Evolutionary conservation across 73 alveolate species (phyloP), one percentile per base, ranked within the genome.

Genomic region (Tetrahymena thermophila): DNA sequence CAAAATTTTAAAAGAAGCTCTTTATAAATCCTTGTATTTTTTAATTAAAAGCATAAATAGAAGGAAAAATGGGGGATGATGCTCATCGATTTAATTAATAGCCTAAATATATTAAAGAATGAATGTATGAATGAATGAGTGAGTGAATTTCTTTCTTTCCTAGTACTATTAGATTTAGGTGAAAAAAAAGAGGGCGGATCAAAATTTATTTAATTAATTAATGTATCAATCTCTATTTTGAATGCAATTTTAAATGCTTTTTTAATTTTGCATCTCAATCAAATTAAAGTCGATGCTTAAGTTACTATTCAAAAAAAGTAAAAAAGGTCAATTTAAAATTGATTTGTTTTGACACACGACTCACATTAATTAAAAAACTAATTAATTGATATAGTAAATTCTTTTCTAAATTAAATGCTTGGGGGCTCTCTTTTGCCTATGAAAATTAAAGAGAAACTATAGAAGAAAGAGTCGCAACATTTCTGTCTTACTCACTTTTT

Each of bases 51-150:
- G n/a, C 89, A 71, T 71, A 71, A 71, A 71, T 71, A 71, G 40
- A 71, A 71, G 89, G 89, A 71, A 71, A 71, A 71, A 71, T 71
- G 89, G 89, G 89, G 89, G 89, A 71, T 71, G 89, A 71, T 71
- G 89, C 89, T 71, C 89, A 71, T 71, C 89, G 89, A 71, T 28
- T 71, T 71, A 71, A 71, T 71, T 71, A 71, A 71, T 71, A 71
- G 40, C 31, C 37, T 23, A 40, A 40, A 40, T 40, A 71, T 28
- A 71, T 71, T n/a, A n/a, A n/a, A n/a, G 89, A 71, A 71, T 71
- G 89, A 71, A 25, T 14, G 83, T 2, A 15, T 4, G 42, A 37
- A 6, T 6, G 42, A 37, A 6, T 2, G 42, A 37, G 42, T 37
- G 2, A 37, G 10, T 6, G 44, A 40, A 40, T 40, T 11, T 8